Evolutionary conservation across 805 yeast species (phyloP).

Genomic region (Candida ortonii): DNA sequence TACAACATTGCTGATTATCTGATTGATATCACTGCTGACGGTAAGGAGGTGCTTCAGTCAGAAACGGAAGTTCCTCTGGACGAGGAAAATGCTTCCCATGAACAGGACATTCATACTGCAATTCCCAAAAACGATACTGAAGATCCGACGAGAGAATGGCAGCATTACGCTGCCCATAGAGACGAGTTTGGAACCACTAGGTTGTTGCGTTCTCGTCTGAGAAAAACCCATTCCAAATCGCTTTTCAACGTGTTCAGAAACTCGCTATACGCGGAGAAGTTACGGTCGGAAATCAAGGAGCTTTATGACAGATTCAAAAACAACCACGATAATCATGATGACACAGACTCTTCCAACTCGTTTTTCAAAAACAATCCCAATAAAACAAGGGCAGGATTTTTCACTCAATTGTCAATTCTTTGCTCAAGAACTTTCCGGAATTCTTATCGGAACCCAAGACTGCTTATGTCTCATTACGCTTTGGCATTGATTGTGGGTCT

Average conservation of each 20-base stretch:
- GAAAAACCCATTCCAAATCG: conserved; percentile 5
- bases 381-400: conserved; percentile 53
- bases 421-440: conserved; percentile 89
- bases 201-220: too few relatives aligned
- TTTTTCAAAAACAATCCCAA: conserved; percentile 30
- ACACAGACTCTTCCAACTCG: conserved; percentile 18
- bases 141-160: conserved; percentile 80
- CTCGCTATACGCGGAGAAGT: conserved; percentile 40
- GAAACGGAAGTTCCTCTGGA: conserved; percentile 5
- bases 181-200: conserved; percentile 55
- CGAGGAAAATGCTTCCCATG: conserved; percentile 19
- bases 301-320: conserved; percentile 17
- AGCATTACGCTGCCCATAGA: conserved; percentile 76
- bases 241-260: conserved; percentile 24
- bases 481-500: conserved; percentile 73
- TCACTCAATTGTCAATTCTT: conserved; percentile 66
- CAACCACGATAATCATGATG: conserved; percentile 10
- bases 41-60: background rate
- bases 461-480: conserved; percentile 80
- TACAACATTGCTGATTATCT: conserved; percentile 92
- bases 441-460: conserved; percentile 85
- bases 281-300: conserved; percentile 37
- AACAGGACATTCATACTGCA: conserved; percentile 32
- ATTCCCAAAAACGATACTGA: conserved; percentile 29
- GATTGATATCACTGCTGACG: conserved; percentile 79